Conservation (phyloP, 345 rosid species). For the Gossypium australe region DNA sequence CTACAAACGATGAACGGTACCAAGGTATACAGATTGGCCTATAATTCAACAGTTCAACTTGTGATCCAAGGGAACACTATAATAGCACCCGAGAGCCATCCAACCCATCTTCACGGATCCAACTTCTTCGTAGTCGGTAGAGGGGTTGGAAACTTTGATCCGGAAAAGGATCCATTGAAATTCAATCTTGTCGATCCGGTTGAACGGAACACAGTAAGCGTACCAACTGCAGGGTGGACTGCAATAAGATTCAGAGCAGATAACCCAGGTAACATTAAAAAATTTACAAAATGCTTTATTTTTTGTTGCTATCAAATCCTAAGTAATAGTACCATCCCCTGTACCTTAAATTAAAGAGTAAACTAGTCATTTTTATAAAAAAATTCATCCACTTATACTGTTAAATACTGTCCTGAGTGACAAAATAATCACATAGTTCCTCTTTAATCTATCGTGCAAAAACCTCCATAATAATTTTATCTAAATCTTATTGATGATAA, state of each 20-base stretch:
- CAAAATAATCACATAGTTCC: too few relatives aligned
- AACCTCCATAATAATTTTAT: too few relatives aligned
- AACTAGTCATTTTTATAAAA: too few relatives aligned
- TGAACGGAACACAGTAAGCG: conserved; percentile 68
- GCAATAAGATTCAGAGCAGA: conserved; percentile 74
- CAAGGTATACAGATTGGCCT: conserved; percentile 45
- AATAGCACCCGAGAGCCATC: conserved; percentile 50
- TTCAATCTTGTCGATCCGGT: conserved; percentile 78
- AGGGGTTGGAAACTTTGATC: conserved; percentile 65
- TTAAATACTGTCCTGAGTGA: too few relatives aligned
- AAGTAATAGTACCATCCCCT: too few relatives aligned
- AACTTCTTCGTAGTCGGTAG: conserved; percentile 62
- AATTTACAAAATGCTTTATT: too few relatives aligned
- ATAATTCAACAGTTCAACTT: conserved; percentile 59
- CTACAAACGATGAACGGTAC: conserved; percentile 59
- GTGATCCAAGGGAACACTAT: conserved; percentile 63
- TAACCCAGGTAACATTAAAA: conserved; percentile 53
- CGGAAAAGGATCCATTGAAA: conserved; percentile 42
- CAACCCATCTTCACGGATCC: conserved; percentile 49
- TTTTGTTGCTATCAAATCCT: too few relatives aligned
- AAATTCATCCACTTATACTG: too few relatives aligned
- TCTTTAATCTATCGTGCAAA: too few relatives aligned
- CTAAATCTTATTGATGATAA: conserved; percentile 1
- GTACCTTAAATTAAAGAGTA: too few relatives aligned
- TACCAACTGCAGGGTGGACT: conserved; percentile 76